Base-by-base conservation (phyloP, 2,329 filamentous ascomycete genomes). In the Chaetomium sp. region DNA sequence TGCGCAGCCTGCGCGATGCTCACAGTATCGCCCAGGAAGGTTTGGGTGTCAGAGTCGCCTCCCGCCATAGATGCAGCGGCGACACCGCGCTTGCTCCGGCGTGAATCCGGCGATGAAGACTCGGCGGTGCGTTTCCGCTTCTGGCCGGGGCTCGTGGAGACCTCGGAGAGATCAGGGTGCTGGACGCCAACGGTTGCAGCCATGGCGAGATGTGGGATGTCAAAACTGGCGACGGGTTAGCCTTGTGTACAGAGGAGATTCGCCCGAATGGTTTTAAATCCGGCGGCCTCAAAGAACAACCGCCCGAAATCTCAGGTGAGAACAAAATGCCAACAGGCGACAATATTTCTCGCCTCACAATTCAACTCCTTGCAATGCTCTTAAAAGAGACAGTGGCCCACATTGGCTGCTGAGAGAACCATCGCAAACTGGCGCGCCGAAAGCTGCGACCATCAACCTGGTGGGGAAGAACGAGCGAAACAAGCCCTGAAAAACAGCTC, bases 111-210 rank as follows among this genome's bases (percentile, higher is more conserved):
- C 38, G 76, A 80, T 2, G 67, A 69, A 7, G 74, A 72, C 53
- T 78, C 77, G 27, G 70, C 68, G 54, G 75, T 72, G 52, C 80
- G 78, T 72, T 83, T 83, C 57, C 80, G 73, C 70, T 83, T 84
- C 65, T 78, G 74, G 12, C 70, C 70, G 9, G 79, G 78, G 53
- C 75, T 72, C 61, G 70, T 65, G 53, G 70, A 61, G 64, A 72
- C 58, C 62, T 70, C 68, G 11, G 53, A 71, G 53, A 79, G 71
- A 55, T 79, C 77, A 52, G 74, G 69, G 53, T 79, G 78, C 49
- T 80, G 77, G 34, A 71, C 66, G 33, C 69, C 66, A 52, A 76
- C 68, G 37, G 74, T 64, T 43, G 80, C 76, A 57, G 78, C 72
- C 78, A 81, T 81, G 50, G 63, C 57, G 52, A 48, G 38, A 8